Evolutionary conservation across 257 asterid genomes (phyloP), one percentile per base, ranked within the genome.

Genomic region (Scutellaria baicalensis): DNA sequence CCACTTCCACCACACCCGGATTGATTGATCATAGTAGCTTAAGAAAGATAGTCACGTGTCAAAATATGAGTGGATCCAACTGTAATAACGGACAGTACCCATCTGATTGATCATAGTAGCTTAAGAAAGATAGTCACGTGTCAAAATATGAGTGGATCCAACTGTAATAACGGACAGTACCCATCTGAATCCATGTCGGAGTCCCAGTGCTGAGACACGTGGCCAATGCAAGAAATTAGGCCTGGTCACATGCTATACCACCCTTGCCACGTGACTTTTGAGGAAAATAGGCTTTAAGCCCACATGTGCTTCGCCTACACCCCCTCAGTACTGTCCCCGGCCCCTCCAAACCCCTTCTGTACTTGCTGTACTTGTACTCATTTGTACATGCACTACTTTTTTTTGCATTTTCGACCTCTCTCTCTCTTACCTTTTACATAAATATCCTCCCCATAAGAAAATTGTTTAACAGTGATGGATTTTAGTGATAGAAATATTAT

Each of bases 181-280:
- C 0, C 33, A 66, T 59, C 43, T 67, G 56, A 40, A 51, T 40
- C 64, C 65, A 52, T 68, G 79, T 75, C 79, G 70, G 70, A 65
- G 47, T 50, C n/a, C 45, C 43, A 17, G 6, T 27, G 59, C 65
- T 8, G 18, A 14, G 44, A 63, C 76, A 47, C 76, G 71, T 45
- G 80, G 64, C 21, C 48, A 0, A 36, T 56, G 65, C 18, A 23
- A 17, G 63, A 48, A 62, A 38, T 38, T 11, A 27, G 60, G 23
- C 76, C 13, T 14, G 6, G 11, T 69, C 77, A 76, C 73, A 18
- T 76, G 76, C 64, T 0, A 20, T 20, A 6, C 62, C 56, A 38
- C 49, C 49, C 59, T 11, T 8, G n/a, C 57, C 80, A 76, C 76
- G 76, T 76, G 80, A 65, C 54, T 18, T 64, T 27, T 1, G 33